Percentiles rank a stretch among this genome's conserved stretches.
Evolutionary conservation across 2,329 filamentous ascomycete genomes (phyloP).

Genomic region (Aspergillus sp.): DNA sequence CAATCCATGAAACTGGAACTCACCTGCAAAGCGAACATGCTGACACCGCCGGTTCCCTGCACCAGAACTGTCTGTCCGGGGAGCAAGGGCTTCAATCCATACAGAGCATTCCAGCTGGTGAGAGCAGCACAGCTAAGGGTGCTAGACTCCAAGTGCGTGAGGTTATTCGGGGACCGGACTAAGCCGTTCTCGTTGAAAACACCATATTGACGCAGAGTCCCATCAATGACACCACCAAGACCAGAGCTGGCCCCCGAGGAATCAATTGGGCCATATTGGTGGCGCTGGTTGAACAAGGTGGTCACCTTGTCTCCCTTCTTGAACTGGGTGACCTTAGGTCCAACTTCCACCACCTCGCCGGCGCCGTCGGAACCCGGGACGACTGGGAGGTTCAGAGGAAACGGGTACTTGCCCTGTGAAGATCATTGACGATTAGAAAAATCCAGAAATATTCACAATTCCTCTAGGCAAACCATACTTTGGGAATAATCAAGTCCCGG

Average conservation of each 20-base stretch:
- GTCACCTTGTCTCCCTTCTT: conserved; percentile 57
- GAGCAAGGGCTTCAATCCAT: conserved; percentile 53
- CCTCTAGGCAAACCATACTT: conserved; percentile 38
- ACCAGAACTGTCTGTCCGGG: conserved; percentile 58
- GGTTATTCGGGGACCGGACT: conserved; percentile 58
- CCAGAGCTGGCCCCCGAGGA: conserved; percentile 48
- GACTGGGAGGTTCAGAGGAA: conserved; percentile 29
- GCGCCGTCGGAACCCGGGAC: conserved; percentile 38
- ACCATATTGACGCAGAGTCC: conserved; percentile 65
- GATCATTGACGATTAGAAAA: background rate
- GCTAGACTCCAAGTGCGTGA: conserved; percentile 53
- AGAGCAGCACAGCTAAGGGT: conserved; percentile 61
- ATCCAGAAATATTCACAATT: background rate
- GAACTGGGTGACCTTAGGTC: conserved; percentile 55
- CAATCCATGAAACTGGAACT: background rate
- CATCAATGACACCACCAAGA: conserved; percentile 67
- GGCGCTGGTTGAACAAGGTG: conserved; percentile 58
- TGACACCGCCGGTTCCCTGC: conserved; percentile 61
- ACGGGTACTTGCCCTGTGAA: conserved; percentile 31
- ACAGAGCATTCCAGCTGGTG: conserved; percentile 66
- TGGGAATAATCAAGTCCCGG: conserved; percentile 47
- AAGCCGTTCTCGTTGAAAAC: conserved; percentile 68
- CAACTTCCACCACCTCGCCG: conserved; percentile 50
- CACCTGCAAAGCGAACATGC: conserved; percentile 55
- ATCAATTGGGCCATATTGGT: conserved; percentile 50